Base-by-base conservation (phyloP, 495 filamentous ascomycete genomes). In the Apiosordaria backusii region DNA sequence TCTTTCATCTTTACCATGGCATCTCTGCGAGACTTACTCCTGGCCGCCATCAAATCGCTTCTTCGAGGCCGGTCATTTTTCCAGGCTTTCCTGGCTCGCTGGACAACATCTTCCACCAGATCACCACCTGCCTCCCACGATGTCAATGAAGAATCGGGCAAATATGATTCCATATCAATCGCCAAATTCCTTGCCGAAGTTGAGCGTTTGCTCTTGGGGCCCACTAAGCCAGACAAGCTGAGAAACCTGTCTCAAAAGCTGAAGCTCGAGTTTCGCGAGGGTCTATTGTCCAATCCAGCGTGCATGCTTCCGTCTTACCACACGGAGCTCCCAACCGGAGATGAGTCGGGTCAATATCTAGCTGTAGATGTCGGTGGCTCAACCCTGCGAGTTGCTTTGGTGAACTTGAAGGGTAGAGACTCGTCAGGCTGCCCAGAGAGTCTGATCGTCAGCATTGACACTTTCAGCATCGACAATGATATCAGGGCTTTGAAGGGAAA, bases 301-400 rank as follows among this genome's bases (percentile, higher is more conserved):
- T 84, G 81, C 72, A 86, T 86, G 84, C 78, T 86, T 9, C 84
- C 84, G 45, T 85, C 88, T 75, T 74, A 93, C 84, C 73, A 91
- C 86, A 64, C 89, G 85, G 72, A 91, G 60, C 81, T 94, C 5
- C 92, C 92, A 4, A 86, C 79, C 9, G 92, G 92, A 35, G 75
- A 85, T 59, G 92, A 96, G 72, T 82, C 78, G 4, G 92, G 92
- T 50, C 80, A 79, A 62, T 87, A 80, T 67, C 76, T 88, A 55
- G 83, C 85, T 25, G 79, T 87, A 16, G 86, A 88, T 71, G 82
- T 88, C 16, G 92, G 92, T 45, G 92, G 92, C 3, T 93, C 89
- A 63, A 96, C 92, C 50, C 79, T 96, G 60, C 85, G 92, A 57
- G 90, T 93, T 19, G 90, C 88, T 10, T 82, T 94, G 69, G 88